Conservation (phyloP, 257 asterid genomes). For the Ocimum tenuiflorum region DNA sequence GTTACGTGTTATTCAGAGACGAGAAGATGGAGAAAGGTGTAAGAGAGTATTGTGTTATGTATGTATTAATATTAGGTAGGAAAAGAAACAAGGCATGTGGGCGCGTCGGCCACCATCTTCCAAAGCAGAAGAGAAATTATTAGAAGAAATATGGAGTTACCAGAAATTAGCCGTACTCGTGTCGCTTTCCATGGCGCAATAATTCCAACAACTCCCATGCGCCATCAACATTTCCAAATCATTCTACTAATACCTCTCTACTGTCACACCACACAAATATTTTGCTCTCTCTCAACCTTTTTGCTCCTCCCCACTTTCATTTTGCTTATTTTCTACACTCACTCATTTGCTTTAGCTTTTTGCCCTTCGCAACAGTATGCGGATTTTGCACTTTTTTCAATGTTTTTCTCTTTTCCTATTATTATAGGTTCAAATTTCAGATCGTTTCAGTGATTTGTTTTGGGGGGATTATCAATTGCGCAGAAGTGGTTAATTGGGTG, state of each 20-base stretch:
- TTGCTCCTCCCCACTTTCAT: conserved; percentile 17
- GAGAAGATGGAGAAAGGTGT: too few relatives aligned
- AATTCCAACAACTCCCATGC: conserved; percentile 42
- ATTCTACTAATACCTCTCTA: conserved; percentile 3
- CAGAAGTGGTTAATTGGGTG: not conserved
- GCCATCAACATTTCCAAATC: conserved; percentile 24
- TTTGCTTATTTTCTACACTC: conserved; percentile 31
- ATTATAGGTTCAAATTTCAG: too few relatives aligned
- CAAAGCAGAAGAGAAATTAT: conserved; percentile 2
- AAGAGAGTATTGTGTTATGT: too few relatives aligned
- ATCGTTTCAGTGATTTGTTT: not conserved
- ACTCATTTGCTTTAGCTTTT: conserved; percentile 20
- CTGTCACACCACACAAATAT: not conserved
- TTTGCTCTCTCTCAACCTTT: too few relatives aligned
- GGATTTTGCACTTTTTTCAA: too few relatives aligned
- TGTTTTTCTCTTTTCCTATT: not conserved
- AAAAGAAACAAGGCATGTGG: conserved; percentile 26
- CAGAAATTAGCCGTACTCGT: conserved; percentile 17
- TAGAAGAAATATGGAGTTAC: conserved; percentile 20
- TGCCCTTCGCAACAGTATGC: conserved; percentile 30
- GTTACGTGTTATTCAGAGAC: too few relatives aligned
- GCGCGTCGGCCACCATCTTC: not conserved
- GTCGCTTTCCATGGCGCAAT: conserved; percentile 31
- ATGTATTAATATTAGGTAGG: not conserved
- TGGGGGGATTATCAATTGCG: too few relatives aligned